phyloP scores from a whole-genome alignment of 305 asterid genomes.

The Solanum hybrid region DNA sequence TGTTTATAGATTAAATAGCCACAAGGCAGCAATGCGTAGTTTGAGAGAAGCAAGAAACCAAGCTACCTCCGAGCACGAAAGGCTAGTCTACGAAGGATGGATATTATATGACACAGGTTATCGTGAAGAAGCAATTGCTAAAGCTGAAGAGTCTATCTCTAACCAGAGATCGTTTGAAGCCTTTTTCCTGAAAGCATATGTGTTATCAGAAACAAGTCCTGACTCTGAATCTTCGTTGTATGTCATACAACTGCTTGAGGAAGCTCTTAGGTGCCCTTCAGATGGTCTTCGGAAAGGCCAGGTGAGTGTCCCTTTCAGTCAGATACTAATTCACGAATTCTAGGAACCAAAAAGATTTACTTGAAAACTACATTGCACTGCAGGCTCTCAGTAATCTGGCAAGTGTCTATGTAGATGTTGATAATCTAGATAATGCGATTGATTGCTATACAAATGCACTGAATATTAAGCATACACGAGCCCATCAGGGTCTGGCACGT shows the following conservation, averaged over 20 bases:
- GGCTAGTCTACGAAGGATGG: conserved; percentile 91
- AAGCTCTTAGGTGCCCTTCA: conserved; percentile 90
- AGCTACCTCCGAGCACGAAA: conserved; percentile 55
- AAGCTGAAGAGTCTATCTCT: conserved; percentile 73
- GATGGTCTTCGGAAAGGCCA: conserved; percentile 97
- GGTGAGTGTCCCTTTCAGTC: conserved; percentile 28
- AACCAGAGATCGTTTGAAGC: conserved; percentile 89
- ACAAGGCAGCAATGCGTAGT: conserved; percentile 89
- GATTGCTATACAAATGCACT: conserved; percentile 80
- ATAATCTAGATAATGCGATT: conserved; percentile 61
- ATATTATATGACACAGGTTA: conserved; percentile 77
- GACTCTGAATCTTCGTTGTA: conserved; percentile 57
- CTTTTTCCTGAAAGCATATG: conserved; percentile 72
- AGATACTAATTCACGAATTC: background rate
- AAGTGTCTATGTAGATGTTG: conserved; percentile 66
- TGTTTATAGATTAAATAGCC: conserved; percentile 62
- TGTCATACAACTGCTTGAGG: conserved; percentile 70
- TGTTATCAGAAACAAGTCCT: conserved; percentile 55
- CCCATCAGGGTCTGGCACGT: conserved; percentile 87
- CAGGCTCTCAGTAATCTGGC: conserved; percentile 88
- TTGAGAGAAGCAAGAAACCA: conserved; percentile 81
- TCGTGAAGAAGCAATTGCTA: conserved; percentile 70
- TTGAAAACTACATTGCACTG: conserved; percentile 1
- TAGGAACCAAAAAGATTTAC: background rate
- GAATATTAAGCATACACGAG: conserved; percentile 78